phyloP scores from a whole-genome alignment of 2,329 filamentous ascomycete genomes.

The Shiraia bambusicola region DNA sequence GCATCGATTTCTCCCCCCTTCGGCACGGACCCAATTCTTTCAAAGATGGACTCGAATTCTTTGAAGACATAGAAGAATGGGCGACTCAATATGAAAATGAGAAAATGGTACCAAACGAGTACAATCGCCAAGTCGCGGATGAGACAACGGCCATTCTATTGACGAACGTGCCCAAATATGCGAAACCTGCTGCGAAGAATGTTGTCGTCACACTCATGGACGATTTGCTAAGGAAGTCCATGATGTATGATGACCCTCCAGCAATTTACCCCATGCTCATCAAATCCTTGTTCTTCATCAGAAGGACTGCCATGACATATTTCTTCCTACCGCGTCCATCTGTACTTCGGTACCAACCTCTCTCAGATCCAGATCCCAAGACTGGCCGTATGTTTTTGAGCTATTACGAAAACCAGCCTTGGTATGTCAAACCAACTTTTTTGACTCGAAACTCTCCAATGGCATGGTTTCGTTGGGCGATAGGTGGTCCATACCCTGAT shows the following conservation, averaged over 20 bases:
- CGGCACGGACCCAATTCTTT: conserved; percentile 44
- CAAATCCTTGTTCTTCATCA: conserved; percentile 52
- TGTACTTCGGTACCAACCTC: conserved; percentile 35
- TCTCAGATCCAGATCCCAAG: conserved; percentile 52
- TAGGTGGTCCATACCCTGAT: conserved; percentile 66
- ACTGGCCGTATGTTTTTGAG: conserved; percentile 26
- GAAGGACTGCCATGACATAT: conserved; percentile 60
- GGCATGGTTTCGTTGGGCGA: conserved; percentile 47
- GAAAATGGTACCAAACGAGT: conserved; percentile 54
- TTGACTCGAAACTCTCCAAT: conserved; percentile 15
- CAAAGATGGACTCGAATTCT: conserved; percentile 55
- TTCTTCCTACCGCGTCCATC: conserved; percentile 59
- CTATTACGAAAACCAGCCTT: conserved; percentile 28
- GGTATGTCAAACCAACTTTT: conserved; percentile 33
- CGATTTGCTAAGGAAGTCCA: conserved; percentile 63
- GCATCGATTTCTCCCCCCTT: conserved; percentile 56
- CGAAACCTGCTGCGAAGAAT: conserved; percentile 51
- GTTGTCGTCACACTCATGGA: conserved; percentile 64
- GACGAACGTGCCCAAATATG: conserved; percentile 54
- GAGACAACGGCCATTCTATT: conserved; percentile 63
- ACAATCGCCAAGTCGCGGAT: conserved; percentile 51
- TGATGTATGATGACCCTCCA: conserved; percentile 49
- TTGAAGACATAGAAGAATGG: conserved; percentile 55
- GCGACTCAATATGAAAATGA: conserved; percentile 59
- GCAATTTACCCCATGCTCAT: conserved; percentile 44